A percentile compares a stretch with the other conserved stretches of the same genome.
Conservation (phyloP, 257 asterid genomes). For the Solanum rostratum region DNA sequence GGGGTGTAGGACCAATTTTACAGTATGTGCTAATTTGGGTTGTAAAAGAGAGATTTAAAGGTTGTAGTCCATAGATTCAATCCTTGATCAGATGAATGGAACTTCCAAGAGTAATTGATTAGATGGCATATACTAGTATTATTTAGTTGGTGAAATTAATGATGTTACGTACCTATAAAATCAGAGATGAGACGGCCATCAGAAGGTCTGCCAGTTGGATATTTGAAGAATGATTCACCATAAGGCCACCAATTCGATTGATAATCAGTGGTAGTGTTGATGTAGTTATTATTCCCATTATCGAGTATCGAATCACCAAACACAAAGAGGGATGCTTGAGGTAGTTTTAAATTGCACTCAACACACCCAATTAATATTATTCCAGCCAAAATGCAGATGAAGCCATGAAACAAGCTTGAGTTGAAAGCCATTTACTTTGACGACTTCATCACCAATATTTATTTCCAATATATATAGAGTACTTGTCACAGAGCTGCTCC, state of each 20-base stretch:
- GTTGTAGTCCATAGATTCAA: too few relatives aligned
- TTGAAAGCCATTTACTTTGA: not conserved
- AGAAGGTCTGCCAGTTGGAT: not conserved
- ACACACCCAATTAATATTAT: not conserved
- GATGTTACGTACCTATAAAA: not conserved
- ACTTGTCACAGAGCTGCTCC: not conserved
- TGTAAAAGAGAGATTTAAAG: too few relatives aligned
- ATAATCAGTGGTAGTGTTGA: not conserved
- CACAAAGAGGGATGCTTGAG: not conserved
- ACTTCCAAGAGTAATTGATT: too few relatives aligned
- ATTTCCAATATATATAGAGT: not conserved
- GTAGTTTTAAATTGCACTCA: not conserved
- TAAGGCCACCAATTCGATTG: not conserved
- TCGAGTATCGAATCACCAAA: not conserved
- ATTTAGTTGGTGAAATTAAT: not conserved
- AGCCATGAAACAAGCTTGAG: not conserved
- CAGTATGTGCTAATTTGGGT: too few relatives aligned
- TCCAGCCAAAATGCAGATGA: not conserved
- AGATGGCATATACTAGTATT: not conserved
- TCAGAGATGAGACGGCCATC: not conserved
- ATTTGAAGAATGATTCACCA: not conserved
- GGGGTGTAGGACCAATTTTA: too few relatives aligned
- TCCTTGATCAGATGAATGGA: too few relatives aligned
- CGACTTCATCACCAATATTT: too few relatives aligned
- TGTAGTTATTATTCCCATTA: not conserved